Conservation (phyloP, 768 basidiomycete genomes). For the Mrakia blollopis region DNA sequence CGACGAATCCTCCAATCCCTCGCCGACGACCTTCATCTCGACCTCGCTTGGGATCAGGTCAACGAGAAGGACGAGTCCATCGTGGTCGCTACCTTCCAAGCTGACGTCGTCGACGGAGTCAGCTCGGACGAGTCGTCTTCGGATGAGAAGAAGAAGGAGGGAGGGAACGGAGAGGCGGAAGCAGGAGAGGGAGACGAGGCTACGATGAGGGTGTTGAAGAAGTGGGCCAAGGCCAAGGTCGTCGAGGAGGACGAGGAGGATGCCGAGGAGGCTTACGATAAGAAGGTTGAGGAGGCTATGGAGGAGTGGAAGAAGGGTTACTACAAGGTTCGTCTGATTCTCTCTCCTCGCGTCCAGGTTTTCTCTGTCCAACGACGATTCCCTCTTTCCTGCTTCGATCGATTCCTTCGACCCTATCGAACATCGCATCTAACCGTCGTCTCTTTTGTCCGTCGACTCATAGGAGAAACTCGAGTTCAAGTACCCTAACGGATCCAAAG, state of each 20-base stretch:
- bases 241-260: constrained; percentile 54
- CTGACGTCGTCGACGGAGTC: constrained; percentile 39
- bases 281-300: constrained; percentile 73
- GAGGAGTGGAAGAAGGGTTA: constrained; percentile 85
- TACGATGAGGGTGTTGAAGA: constrained; percentile 72
- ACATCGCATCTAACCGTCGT: background rate
- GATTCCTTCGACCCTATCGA: background rate
- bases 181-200: constrained; percentile 57
- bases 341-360: background rate
- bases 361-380: too few relatives aligned
- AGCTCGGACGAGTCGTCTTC: constrained; percentile 36
- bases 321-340: constrained; percentile 60
- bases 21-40: constrained; percentile 69
- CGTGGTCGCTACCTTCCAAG: constrained; percentile 41
- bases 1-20: constrained; percentile 71
- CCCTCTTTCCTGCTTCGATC: too few relatives aligned
- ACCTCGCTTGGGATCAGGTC: constrained; percentile 86
- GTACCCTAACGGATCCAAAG: constrained; percentile 55
- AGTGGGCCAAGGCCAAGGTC: constrained; percentile 82
- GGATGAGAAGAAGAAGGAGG: constrained; percentile 51
- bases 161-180: constrained; percentile 57
- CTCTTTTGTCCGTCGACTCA: background rate
- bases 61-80: constrained; percentile 57
- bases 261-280: constrained; percentile 74
- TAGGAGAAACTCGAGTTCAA: constrained; percentile 84